These are phyloP conservation scores for Allomyces macrogynus DNA, from an alignment of 192 early-diverging fungal genomes.

Conservation along the genomic window DNA sequence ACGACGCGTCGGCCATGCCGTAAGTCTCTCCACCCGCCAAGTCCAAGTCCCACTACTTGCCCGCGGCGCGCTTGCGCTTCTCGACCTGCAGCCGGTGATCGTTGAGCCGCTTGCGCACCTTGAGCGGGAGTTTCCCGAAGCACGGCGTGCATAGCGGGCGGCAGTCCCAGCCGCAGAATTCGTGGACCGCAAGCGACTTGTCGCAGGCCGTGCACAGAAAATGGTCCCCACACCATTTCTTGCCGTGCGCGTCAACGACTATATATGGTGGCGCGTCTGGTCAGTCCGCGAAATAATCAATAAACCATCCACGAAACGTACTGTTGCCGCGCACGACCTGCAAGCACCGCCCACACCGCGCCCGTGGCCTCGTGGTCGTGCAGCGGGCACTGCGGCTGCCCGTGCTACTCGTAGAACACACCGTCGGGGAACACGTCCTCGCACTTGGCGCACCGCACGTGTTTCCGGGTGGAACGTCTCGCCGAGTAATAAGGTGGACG, in stretches of 20 bases:
- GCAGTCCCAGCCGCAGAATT: conserved; percentile 19
- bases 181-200: conserved; percentile 1
- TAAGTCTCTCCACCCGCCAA: too few relatives aligned
- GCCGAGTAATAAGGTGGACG: conserved; percentile 17
- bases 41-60: too few relatives aligned
- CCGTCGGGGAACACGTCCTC: conserved; percentile 17
- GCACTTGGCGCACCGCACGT: conserved; percentile 29
- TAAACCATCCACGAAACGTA: conserved; percentile 2
- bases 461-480: conserved; percentile 26
- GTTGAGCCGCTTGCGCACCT: conserved; percentile 11
- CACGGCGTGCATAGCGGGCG: conserved; percentile 25
- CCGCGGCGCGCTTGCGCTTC: neutral
- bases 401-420: conserved; percentile 19
- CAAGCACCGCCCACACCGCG: conserved; percentile 19
- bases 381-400: conserved; percentile 19
- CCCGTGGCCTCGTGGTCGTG: conserved; percentile 25
- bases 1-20: too few relatives aligned
- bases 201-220: conserved; percentile 25
- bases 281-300: too few relatives aligned
- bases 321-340: conserved; percentile 16
- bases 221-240: conserved; percentile 25
- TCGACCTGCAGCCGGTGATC: conserved; percentile 3
- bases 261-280: neutral
- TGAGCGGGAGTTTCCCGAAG: conserved; percentile 20
- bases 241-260: conserved; percentile 18